These are phyloP conservation scores for Escallonia rubra DNA, from an alignment of 129 eudicot species.

Conservation along the genomic window DNA sequence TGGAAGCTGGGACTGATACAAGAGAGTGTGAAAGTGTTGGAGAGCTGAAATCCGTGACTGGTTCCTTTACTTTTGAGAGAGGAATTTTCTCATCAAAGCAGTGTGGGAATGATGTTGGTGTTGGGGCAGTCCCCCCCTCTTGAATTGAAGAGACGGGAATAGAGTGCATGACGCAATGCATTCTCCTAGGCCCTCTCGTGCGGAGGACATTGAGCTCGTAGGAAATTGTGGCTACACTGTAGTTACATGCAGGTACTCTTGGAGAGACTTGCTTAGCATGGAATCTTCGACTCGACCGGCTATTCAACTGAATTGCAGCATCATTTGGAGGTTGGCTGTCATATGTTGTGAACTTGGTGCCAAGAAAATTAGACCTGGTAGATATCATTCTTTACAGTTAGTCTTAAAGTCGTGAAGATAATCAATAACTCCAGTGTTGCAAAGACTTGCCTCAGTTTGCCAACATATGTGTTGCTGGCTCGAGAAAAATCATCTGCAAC, in stretches of 20 bases:
- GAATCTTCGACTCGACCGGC: constrained; percentile 63
- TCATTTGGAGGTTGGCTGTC: constrained; percentile 78
- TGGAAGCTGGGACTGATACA: constrained; percentile 17
- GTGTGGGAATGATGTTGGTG: constrained; percentile 62
- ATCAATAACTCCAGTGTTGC: constrained; percentile 4
- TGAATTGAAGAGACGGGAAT: constrained; percentile 75
- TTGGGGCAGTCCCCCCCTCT: constrained; percentile 89
- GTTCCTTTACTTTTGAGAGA: constrained; percentile 41
- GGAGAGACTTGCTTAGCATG: constrained; percentile 71
- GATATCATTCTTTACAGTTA: background rate
- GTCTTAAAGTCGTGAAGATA: background rate
- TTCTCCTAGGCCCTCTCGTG: constrained; percentile 84
- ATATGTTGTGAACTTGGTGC: constrained; percentile 81
- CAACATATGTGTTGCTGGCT: constrained; percentile 85
- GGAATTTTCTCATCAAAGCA: constrained; percentile 33
- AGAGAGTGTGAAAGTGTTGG: constrained; percentile 29
- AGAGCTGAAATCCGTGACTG: constrained; percentile 19
- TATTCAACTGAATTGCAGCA: constrained; percentile 27
- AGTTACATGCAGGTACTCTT: constrained; percentile 66
- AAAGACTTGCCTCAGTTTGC: constrained; percentile 74
- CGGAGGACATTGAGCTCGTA: constrained; percentile 86
- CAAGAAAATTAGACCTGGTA: constrained; percentile 87
- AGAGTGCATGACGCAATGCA: constrained; percentile 74
- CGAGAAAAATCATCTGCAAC: constrained; percentile 85
- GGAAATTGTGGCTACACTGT: constrained; percentile 62